phyloP scores from a whole-genome alignment of 2,329 filamentous ascomycete genomes.

The Monilinia polystroma region DNA sequence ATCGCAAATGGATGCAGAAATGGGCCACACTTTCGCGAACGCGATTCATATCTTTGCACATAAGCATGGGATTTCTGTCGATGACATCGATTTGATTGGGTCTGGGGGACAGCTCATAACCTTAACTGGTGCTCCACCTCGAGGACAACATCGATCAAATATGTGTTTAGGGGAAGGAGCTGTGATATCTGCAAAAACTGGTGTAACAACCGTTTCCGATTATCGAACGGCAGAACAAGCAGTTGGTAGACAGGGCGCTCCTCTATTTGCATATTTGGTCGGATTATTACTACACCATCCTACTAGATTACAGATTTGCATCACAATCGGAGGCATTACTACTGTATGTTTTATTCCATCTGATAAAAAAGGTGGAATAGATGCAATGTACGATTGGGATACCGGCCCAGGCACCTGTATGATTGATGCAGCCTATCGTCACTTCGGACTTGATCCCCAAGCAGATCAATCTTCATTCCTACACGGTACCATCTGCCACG shows the following conservation, averaged over 20 bases:
- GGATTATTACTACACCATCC: slow-evolving; percentile 39
- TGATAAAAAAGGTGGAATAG: slow-evolving; percentile 39
- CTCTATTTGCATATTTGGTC: slow-evolving; percentile 39
- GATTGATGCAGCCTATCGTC: slow-evolving; percentile 38
- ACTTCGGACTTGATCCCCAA: slow-evolving; percentile 38
- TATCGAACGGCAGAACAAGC: slow-evolving; percentile 41
- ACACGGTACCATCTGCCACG: slow-evolving; percentile 38
- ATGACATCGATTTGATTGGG: slow-evolving; percentile 40
- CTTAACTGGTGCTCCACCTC: slow-evolving; percentile 36
- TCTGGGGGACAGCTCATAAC: slow-evolving; percentile 39
- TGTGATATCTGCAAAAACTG: slow-evolving; percentile 41
- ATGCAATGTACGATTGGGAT: slow-evolving; percentile 42
- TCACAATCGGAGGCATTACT: slow-evolving; percentile 39
- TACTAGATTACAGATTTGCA: slow-evolving; percentile 38
- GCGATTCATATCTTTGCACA: slow-evolving; percentile 39
- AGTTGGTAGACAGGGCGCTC: slow-evolving; percentile 40
- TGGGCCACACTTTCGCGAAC: slow-evolving; percentile 40
- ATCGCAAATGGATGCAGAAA: slow-evolving; percentile 40
- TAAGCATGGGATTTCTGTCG: slow-evolving; percentile 37
- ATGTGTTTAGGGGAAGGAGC: slow-evolving; percentile 41
- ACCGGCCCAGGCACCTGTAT: slow-evolving; percentile 39
- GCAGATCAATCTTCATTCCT: slow-evolving; percentile 32
- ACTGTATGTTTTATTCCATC: slow-evolving; percentile 39
- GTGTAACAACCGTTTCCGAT: slow-evolving; percentile 40
- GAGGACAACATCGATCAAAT: slow-evolving; percentile 39